Percentiles rank a stretch among this genome's conserved stretches.
Evolutionary conservation across 2,329 filamentous ascomycete genomes (phyloP).

Genomic region (Podosphaera fusca): DNA sequence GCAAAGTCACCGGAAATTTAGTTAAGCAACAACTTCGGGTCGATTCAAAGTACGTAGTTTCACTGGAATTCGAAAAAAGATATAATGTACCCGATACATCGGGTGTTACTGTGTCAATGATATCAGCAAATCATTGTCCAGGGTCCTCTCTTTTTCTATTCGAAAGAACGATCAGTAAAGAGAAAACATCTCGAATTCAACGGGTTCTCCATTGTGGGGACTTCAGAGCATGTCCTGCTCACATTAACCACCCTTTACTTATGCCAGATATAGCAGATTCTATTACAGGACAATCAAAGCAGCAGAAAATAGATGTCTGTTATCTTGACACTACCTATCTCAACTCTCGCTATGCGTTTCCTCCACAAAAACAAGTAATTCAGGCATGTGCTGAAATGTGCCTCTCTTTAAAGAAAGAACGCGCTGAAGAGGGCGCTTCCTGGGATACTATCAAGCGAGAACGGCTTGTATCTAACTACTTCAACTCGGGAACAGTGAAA

Average conservation of each 20-base stretch:
- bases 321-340: conserved; percentile 96
- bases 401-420: conserved; percentile 47
- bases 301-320: conserved; percentile 83
- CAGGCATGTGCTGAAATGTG: conserved; percentile 72
- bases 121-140: conserved; percentile 88
- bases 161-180: conserved; percentile 47
- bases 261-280: conserved; percentile 50
- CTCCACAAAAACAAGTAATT: conserved; percentile 70
- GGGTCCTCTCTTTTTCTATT: conserved; percentile 88
- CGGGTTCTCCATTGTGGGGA: conserved; percentile 88
- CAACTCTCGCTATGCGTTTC: conserved; percentile 87
- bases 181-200: conserved; percentile 36
- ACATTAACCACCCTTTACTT: conserved; percentile 61
- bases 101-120: conserved; percentile 77
- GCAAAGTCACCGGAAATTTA: conserved; percentile 71
- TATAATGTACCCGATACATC: conserved; percentile 61
- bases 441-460: conserved; percentile 33
- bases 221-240: conserved; percentile 71
- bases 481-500: conserved; percentile 19
- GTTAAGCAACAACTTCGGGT: conserved; percentile 71
- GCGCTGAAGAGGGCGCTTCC: conserved; percentile 29
- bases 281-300: conserved; percentile 43
- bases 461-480: conserved; percentile 32
- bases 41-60: conserved; percentile 62
- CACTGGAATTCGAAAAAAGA: conserved; percentile 63